Evolutionary conservation across 2,329 filamentous ascomycete species (phyloP), one percentile per base, ranked within the genome.

Genomic region (Penicillium palitans): DNA sequence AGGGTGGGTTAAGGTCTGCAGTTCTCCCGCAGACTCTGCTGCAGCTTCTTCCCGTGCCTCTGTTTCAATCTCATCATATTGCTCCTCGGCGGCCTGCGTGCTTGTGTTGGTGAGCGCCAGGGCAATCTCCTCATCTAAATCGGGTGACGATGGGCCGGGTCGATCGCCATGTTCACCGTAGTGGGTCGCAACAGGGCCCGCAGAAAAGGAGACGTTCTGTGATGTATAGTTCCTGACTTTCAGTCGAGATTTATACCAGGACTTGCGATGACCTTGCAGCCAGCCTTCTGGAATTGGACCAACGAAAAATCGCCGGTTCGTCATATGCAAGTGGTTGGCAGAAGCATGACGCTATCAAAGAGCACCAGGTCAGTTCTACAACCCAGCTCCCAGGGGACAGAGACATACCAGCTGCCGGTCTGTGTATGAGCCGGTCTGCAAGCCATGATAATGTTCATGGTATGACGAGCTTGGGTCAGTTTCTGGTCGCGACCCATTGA

Each of bases 201-300:
- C 79, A 25, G 78, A 78, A 67, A 86, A 86, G n/a, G 80, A 82
- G 13, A 80, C 77, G 6, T 76, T 69, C 33, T 74, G 69, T 1
- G 80, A 81, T 3, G 78, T 78, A 63, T 81, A 81, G 47, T 80
- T 76, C 52, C 69, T 77, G 40, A 80, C 67, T 31, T 70, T 73
- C 1, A 81, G 59, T 47, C 78, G 72, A 40, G 72, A 68, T 59
- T 77, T 83, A 72, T 87, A 87, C 86, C 86, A 88, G 58, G 83
- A 80, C 66, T 85, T 85, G 52, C 84, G 79, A 70, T 87, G 83
- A 60, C 81, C 83, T 65, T 83, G 84, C 54, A 87, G 78, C 86
- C 86, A 88, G 57, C 83, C 84, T 65, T 85, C 83, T 45, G 86
- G 86, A 37, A 88, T 84, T 37, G 86, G 86, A 0, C 86, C 86